Evolutionary conservation across 83 land plant species (phyloP).

Genomic region (Picea abies): DNA sequence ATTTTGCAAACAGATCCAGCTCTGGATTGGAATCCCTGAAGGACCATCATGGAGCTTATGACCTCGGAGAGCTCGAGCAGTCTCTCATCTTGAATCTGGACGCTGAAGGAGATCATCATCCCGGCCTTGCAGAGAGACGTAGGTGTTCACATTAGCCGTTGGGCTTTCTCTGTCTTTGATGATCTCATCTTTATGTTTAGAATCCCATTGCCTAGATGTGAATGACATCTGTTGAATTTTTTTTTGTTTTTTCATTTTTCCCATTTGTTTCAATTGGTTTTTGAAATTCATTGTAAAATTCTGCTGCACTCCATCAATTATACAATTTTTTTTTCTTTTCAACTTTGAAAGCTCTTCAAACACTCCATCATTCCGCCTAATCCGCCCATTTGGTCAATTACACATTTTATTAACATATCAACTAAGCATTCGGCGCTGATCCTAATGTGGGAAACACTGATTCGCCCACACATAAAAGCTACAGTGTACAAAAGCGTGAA

Average conservation of each 20-base stretch:
- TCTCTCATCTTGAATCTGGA: slow-evolving; percentile 9
- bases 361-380: too few species aligned
- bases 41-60: slow-evolving; percentile 8
- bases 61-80: slow-evolving; percentile 12
- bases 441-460: too few species aligned
- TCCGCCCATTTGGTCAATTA: not conserved
- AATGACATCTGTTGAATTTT: too few species aligned
- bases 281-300: not conserved
- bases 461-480: not conserved
- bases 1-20: slow-evolving; percentile 8
- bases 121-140: slow-evolving; percentile 15
- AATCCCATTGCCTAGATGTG: too few species aligned
- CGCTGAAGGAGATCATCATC: not conserved
- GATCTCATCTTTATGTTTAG: not conserved
- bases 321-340: too few species aligned
- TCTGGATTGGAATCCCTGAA: slow-evolving; percentile 9
- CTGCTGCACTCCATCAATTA: not conserved
- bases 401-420: not conserved
- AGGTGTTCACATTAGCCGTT: not conserved
- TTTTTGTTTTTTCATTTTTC: not conserved
- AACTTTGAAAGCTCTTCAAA: too few species aligned
- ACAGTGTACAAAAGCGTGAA: not conserved
- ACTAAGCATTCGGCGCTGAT: not conserved
- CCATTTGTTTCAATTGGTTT: not conserved
- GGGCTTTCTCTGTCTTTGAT: too few species aligned